Percentiles rank a stretch among this genome's conserved stretches.
These are phyloP conservation scores for Penicillium hesseltinei DNA, from an alignment of 2,329 filamentous ascomycete genomes.

Conservation along the genomic window DNA sequence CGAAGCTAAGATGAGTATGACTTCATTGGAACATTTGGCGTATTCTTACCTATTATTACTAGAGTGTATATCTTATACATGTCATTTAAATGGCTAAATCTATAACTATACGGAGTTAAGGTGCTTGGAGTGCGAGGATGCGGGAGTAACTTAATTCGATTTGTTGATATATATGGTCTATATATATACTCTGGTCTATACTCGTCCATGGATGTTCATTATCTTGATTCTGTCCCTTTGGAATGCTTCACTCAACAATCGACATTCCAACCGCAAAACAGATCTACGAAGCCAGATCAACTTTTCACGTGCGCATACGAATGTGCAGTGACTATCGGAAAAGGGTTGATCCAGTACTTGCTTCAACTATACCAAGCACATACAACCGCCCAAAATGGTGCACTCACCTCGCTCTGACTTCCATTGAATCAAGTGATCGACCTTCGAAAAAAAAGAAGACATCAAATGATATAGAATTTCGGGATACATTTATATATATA, in stretches of 20 bases:
- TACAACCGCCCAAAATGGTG: too few relatives aligned
- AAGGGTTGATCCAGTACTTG: not conserved
- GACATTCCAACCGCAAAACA: not conserved
- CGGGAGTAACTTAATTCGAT: not conserved
- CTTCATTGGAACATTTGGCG: not conserved
- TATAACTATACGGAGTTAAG: not conserved
- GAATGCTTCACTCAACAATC: not conserved
- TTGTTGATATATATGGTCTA: not conserved
- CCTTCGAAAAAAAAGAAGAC: too few relatives aligned
- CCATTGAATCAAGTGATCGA: not conserved
- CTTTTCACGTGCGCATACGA: not conserved
- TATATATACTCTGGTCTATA: not conserved
- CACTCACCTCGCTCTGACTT: too few relatives aligned
- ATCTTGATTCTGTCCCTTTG: not conserved
- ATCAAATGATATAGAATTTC: not conserved
- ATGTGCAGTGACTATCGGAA: not conserved
- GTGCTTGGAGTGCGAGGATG: not conserved
- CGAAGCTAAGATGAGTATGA: not conserved
- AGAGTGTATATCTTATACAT: not conserved
- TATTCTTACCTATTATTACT: not conserved
- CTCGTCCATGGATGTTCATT: too few relatives aligned
- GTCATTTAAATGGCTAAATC: not conserved
- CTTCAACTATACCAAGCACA: not conserved
- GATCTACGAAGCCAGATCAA: not conserved
- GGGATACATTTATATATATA: slow-evolving; percentile 5